Base-by-base conservation (phyloP, 2,329 filamentous ascomycete genomes). In the Pestalotiopsis sp. region DNA sequence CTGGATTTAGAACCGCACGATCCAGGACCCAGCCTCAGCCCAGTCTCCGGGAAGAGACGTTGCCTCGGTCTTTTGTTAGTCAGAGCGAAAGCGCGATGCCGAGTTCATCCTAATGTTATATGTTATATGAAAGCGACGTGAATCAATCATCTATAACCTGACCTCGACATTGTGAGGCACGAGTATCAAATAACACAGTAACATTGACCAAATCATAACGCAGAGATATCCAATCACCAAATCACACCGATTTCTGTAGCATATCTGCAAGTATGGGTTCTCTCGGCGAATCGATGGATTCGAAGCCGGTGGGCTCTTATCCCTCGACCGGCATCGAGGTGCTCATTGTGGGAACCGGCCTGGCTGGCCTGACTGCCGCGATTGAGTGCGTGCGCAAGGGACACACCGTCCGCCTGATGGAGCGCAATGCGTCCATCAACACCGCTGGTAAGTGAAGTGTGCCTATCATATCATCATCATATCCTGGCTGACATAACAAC, bases 351-450 rank as follows among this genome's bases (percentile, higher is more conserved):
- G 86, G 86, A 14, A 83, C 82, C 72, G 89, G 89, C 7, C 88
- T 91, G 66, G 89, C 86, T 59, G 89, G 89, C 23, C 80, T 90
- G 40, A 88, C 88, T 9, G 87, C 87, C 12, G 86, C 87, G 23
- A 87, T 90, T 68, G 88, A 90, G 79, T 89, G 87, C 73, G 79
- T 85, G 62, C 83, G 87, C 23, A 88, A 90, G 76, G 89, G 88
- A 6, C 88, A 90, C 74, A 82, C 80, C 12, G 87, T 81, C 68
- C 76, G 79, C 3, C 78, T 87, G 25, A 78, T 88, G 11, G 85
- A 86, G 68, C 80, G 83, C 25, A 84, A 84, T 68, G 74, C 78
- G 14, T 78, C 80, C 60, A 86, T 86, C 76, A 87, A 86, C 76
- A 86, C 84, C 13, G 81, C 83, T 67, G 85, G 85, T 86, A 74